These are phyloP conservation scores for Aspergillus hiratsukae DNA, from an alignment of 2,329 filamentous ascomycete species.

Conservation along the genomic window DNA sequence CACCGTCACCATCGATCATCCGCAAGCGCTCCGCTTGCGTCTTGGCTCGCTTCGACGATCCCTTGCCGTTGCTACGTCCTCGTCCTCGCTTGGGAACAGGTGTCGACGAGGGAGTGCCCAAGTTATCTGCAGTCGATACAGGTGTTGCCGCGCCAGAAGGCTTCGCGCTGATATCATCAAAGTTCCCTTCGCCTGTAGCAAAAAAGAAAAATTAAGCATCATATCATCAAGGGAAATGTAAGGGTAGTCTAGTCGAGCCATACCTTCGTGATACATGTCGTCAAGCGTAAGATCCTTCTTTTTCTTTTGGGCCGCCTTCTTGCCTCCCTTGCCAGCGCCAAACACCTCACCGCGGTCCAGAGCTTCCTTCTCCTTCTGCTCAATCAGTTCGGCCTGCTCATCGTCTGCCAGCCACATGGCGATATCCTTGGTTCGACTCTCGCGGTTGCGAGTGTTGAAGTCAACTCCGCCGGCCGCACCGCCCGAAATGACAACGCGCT, in stretches of 20 bases:
- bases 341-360: conserved; percentile 63
- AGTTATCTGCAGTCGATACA: conserved; percentile 51
- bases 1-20: conserved; percentile 42
- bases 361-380: conserved; percentile 84
- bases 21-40: conserved; percentile 50
- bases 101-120: conserved; percentile 36
- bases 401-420: conserved; percentile 98
- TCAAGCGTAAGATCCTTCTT: conserved; percentile 66
- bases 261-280: conserved; percentile 99
- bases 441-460: conserved; percentile 86
- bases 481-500: conserved; percentile 92
- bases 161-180: conserved; percentile 80
- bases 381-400: conserved; percentile 89
- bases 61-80: conserved; percentile 51
- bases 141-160: conserved; percentile 83
- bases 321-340: conserved; percentile 56
- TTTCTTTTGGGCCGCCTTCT: conserved; percentile 58
- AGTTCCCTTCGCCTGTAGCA: conserved; percentile 80
- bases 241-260: conserved; percentile 40
- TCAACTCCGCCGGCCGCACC: conserved; percentile 79
- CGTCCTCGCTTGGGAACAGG: conserved; percentile 54
- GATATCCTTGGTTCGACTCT: conserved; percentile 96
- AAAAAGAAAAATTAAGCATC: conserved; percentile 8
- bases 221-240: neutral
- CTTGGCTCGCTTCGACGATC: conserved; percentile 57